Evolutionary conservation across 139 green algal species (phyloP), one percentile per base, ranked within the genome.

Genomic region (Edaphochlamys debaryana): DNA sequence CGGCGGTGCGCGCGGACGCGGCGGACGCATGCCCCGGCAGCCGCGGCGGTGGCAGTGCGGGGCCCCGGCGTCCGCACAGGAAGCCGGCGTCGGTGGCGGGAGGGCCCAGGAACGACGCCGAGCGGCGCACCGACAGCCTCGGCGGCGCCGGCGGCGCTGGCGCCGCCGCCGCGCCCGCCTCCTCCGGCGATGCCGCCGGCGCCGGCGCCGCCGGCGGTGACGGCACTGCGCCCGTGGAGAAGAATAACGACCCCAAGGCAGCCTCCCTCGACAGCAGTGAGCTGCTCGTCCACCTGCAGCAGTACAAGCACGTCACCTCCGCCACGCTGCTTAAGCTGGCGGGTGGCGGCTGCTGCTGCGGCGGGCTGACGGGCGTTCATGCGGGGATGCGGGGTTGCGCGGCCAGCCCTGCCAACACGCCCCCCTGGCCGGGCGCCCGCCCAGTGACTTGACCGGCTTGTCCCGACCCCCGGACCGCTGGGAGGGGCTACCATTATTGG

Each of bases 221-320:
- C 42, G 67, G 50, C 76, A 50, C 37, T 32, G 74, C 74, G 69
- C 74, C 73, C 54, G 66, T 3, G 7, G 25, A 32, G 36, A 84
- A 84, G 48, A 84, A 84, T 36, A 84, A 84, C 66, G 78, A 84
- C 52, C 66, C 64, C 48, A 84, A 84, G 66, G 78, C 66, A 4
- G 86, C 83, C 52, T 86, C 75, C 13, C 71, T 87, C 64, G 87
- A 85, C 77, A 88, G 82, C 7, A 89, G 90, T 0, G 93, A 96
- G 70, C 90, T 97, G 69, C 98, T 98, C 88, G 91, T 92, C 20
- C 95, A 98, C 86, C 89, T 98, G 60, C 95, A 92, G 72, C 92
- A 93, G 69, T 96, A 93, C 88, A 90, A 91, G 69, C 71, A 85
- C 30, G 62, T 79, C 40, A 82, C 79, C 11, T 76, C 84, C 52